phyloP scores from a whole-genome alignment of 23 red algal genomes.

The Gracilaria vermiculophylla region DNA sequence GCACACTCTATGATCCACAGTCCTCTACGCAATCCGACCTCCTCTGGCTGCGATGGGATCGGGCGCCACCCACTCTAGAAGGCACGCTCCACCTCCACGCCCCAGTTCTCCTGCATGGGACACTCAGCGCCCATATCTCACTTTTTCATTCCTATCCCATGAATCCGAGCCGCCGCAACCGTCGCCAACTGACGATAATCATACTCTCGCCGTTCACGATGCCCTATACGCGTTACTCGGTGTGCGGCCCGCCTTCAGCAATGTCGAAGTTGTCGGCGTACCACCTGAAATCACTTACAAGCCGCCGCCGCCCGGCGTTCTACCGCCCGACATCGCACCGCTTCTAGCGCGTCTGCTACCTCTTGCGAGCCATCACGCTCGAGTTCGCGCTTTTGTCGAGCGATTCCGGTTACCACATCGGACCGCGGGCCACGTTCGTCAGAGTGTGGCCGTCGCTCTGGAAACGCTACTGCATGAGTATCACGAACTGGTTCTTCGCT shows the following conservation, averaged over 20 bases:
- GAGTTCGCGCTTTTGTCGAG: slow-evolving; percentile 45
- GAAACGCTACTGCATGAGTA: slow-evolving; percentile 50
- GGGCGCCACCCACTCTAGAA: neutral
- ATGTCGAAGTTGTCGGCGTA: neutral
- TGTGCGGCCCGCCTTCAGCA: slow-evolving; percentile 23
- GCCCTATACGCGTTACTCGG: slow-evolving; percentile 73
- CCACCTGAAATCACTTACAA: neutral
- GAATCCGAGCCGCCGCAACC: neutral
- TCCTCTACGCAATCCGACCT: neutral
- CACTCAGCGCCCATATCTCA: slow-evolving; percentile 48
- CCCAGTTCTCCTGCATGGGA: slow-evolving; percentile 35
- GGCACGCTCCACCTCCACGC: neutral
- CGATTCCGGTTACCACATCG: neutral
- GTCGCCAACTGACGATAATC: slow-evolving; percentile 8
- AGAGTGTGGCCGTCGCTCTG: slow-evolving; percentile 29
- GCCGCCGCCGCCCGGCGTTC: neutral
- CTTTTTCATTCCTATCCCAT: neutral
- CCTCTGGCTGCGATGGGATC: neutral
- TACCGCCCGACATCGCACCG: slow-evolving; percentile 14
- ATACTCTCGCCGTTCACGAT: slow-evolving; percentile 67
- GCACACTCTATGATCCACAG: too few species aligned
- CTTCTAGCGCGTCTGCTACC: slow-evolving; percentile 28
- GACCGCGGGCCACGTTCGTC: slow-evolving; percentile 27
- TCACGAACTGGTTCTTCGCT: slow-evolving; percentile 25
- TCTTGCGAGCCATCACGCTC: slow-evolving; percentile 35